These are phyloP conservation scores for Bimuria novae-zelandiae DNA, from an alignment of 2,329 filamentous ascomycete species.

Conservation along the genomic window DNA sequence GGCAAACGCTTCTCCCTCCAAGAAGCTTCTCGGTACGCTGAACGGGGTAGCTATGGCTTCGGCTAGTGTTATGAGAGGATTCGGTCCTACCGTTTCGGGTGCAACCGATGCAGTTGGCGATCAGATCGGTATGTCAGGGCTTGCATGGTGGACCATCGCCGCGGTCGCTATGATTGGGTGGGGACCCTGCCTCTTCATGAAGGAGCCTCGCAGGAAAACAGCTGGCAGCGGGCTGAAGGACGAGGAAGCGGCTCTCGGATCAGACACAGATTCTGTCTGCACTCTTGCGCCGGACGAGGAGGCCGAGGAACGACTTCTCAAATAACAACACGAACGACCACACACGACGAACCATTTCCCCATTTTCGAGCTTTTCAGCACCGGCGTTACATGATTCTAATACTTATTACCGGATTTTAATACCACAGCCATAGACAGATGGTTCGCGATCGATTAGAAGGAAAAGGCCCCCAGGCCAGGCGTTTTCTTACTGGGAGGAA, in stretches of 20 bases:
- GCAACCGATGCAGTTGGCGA: constrained; percentile 82
- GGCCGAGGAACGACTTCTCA: constrained; percentile 35
- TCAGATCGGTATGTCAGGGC: constrained; percentile 77
- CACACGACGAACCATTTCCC: constrained; percentile 21
- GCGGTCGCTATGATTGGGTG: constrained; percentile 72
- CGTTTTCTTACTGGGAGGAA: constrained; percentile 14
- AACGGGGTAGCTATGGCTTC: constrained; percentile 92
- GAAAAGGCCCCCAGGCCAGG: constrained; percentile 8
- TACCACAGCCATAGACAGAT: constrained; percentile 17
- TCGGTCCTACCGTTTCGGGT: constrained; percentile 87
- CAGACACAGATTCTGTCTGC: constrained; percentile 39
- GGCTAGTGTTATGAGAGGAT: constrained; percentile 83
- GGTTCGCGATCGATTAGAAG: constrained; percentile 11
- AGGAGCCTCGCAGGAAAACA: constrained; percentile 59
- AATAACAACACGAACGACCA: constrained; percentile 21
- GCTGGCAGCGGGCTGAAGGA: constrained; percentile 32
- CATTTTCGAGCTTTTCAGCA: constrained; percentile 6
- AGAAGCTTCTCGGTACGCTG: constrained; percentile 83
- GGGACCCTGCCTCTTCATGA: constrained; percentile 61
- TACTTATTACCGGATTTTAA: constrained; percentile 19
- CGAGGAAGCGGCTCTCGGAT: constrained; percentile 37
- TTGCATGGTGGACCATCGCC: constrained; percentile 92
- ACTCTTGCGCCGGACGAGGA: constrained; percentile 40
- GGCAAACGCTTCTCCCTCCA: constrained; percentile 83
- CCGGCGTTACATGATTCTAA: constrained; percentile 12